These are phyloP conservation scores for Wickerhamomyces mucosus DNA, from an alignment of 805 yeast genomes.

Conservation along the genomic window DNA sequence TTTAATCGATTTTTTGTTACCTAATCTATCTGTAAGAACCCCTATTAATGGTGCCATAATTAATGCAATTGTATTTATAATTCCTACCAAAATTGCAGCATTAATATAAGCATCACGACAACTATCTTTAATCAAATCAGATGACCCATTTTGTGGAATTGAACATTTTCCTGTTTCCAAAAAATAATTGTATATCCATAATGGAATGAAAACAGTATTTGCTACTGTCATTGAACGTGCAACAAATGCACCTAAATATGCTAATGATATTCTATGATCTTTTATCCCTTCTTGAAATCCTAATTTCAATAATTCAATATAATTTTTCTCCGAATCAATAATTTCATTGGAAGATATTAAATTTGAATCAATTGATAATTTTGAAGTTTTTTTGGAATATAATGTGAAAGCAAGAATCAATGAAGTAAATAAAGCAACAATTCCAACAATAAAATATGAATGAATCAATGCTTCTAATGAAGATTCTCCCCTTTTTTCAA, in stretches of 20 bases:
- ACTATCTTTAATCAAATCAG: slow-evolving; percentile 10
- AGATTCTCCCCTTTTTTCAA: slow-evolving; percentile 26
- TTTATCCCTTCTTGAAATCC: slow-evolving; percentile 39
- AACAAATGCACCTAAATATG: slow-evolving; percentile 53
- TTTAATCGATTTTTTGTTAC: slow-evolving; percentile 27
- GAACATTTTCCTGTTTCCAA: slow-evolving; percentile 41
- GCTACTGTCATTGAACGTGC: slow-evolving; percentile 56
- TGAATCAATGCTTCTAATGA: slow-evolving; percentile 36
- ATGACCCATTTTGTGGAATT: slow-evolving; percentile 20
- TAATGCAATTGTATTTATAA: slow-evolving; percentile 48
- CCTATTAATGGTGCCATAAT: slow-evolving; percentile 62
- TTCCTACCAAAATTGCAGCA: slow-evolving; percentile 62
- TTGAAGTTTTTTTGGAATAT: slow-evolving; percentile 24
- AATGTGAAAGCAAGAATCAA: slow-evolving; percentile 31
- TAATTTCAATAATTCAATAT: slow-evolving; percentile 30
- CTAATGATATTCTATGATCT: slow-evolving; percentile 39
- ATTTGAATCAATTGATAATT: not conserved
- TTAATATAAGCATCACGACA: slow-evolving; percentile 58
- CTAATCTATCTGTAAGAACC: slow-evolving; percentile 37
- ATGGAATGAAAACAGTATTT: slow-evolving; percentile 51
- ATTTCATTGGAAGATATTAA: too few relatives aligned
- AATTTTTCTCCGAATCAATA: slow-evolving; percentile 18
- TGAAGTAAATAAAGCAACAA: slow-evolving; percentile 29
- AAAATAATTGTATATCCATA: slow-evolving; percentile 50
- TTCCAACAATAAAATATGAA: slow-evolving; percentile 42